These are phyloP conservation scores for Cicer chorassanicum DNA, from an alignment of 306 rosid species.

Conservation along the genomic window DNA sequence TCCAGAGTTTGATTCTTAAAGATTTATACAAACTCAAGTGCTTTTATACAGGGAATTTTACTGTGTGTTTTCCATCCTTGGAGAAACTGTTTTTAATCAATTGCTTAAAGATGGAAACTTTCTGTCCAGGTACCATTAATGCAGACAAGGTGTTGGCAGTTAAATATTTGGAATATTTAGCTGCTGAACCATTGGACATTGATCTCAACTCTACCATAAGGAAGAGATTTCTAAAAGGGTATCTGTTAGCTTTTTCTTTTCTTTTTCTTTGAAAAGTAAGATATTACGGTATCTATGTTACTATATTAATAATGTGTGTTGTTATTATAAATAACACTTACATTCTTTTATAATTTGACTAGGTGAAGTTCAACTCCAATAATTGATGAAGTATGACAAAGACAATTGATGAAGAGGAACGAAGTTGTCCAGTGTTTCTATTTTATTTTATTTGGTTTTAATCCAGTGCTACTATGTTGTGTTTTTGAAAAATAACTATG, in stretches of 20 bases:
- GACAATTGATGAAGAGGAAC: neutral
- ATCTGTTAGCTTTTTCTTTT: neutral
- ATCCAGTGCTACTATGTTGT: neutral
- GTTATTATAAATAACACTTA: too few relatives aligned
- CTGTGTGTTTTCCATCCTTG: neutral
- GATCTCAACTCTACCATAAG: neutral
- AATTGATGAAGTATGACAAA: neutral
- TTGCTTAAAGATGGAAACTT: neutral
- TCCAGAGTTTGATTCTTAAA: neutral
- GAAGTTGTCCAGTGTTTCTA: neutral
- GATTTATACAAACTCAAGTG: neutral
- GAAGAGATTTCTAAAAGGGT: neutral
- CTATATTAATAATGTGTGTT: too few relatives aligned
- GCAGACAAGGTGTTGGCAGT: neutral
- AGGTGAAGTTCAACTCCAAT: too few relatives aligned
- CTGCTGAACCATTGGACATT: neutral
- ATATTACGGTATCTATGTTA: neutral
- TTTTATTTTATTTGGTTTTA: neutral
- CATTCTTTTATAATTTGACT: too few relatives aligned
- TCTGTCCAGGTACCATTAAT: neutral
- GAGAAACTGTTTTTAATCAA: neutral
- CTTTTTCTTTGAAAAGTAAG: neutral
- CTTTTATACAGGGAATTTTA: neutral
- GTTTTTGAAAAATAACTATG: neutral
- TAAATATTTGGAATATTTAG: neutral